Evolutionary conservation across 2,329 filamentous ascomycete species (phyloP).

Genomic region (Colletotrichum eremochloae): DNA sequence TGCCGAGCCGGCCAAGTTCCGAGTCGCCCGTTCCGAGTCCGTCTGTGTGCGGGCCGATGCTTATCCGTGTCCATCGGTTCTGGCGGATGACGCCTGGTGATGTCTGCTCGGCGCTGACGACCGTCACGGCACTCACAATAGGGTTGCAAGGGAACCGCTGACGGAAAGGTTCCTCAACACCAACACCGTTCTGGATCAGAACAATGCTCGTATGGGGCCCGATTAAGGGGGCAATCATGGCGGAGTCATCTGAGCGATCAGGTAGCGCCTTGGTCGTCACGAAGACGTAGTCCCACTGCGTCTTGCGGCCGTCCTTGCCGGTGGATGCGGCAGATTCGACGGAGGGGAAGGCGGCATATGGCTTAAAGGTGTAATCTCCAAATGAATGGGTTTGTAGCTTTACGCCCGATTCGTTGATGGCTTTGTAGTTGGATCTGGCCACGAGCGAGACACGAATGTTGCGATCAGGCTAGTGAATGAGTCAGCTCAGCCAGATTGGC

Average conservation of each 20-base stretch:
- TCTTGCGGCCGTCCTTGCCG: conserved; percentile 25
- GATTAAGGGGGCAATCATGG: conserved; percentile 72
- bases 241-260: conserved; percentile 72
- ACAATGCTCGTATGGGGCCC: conserved; percentile 69
- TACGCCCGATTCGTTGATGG: conserved; percentile 73
- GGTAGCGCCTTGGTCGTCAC: conserved; percentile 80
- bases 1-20: conserved; percentile 52
- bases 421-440: conserved; percentile 79
- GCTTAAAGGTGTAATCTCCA: conserved; percentile 74
- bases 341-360: conserved; percentile 73
- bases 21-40: conserved; percentile 57
- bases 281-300: conserved; percentile 70
- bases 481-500: conserved; percentile 35
- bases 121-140: conserved; percentile 77
- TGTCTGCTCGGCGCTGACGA: conserved; percentile 77
- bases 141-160: conserved; percentile 70
- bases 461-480: conserved; percentile 56
- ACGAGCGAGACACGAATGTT: conserved; percentile 76
- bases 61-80: conserved; percentile 81
- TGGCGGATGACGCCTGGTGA: conserved; percentile 74
- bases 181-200: conserved; percentile 78
- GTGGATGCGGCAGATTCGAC: conserved; percentile 64
- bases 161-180: conserved; percentile 76
- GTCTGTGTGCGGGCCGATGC: conserved; percentile 74
- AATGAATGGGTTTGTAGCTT: conserved; percentile 74